Base-by-base conservation (phyloP, 2,329 filamentous ascomycete genomes). In the Cercospora beticola region DNA sequence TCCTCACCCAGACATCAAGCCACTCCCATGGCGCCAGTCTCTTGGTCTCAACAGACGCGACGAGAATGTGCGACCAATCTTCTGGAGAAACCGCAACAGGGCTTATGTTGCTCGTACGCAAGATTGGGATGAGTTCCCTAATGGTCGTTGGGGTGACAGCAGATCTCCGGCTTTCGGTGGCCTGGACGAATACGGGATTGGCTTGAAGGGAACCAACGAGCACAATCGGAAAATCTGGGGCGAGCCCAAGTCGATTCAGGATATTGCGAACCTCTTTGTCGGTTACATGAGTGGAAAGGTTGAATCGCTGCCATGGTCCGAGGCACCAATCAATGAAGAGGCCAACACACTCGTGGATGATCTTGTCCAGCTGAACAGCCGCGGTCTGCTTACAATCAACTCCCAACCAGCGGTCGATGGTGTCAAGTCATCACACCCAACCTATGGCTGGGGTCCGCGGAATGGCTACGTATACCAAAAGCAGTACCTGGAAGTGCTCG, bases 381-480 rank as follows among this genome's bases (percentile, higher is more conserved):
- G 93, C 36, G 95, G 95, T 18, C 86, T 99, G 69, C 83, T 99
- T 69, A 98, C 95, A 46, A 93, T 99, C 83, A 99, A 99, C 83
- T 98, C 95, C 0, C 95, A 99, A 82, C 95, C 95, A 43, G 92
- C 95, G 36, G 92, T 99, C 61, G 91, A 97, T 75, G 93, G 94
- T 43, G 92, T 90, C 71, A 94, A 93, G 80, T 98, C 94, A 0
- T 91, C 89, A 4, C 88, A 99, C 77, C 88, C 92, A 0, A 85
- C 96, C 6, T 91, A 96, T 79, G 95, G 95, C 66, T 99, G 95
- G 95, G 95, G 95, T 12, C 95, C 95, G 4, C 86, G 89, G 70
- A 97, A 97, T 75, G 95, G 95, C 68, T 99, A 97, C 77, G 95
- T 98, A 65, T 99, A 98, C 81, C 95, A 99, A 79, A 99, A 99